Conservation (phyloP, 2,329 filamentous ascomycete species). For the Venturia nashicola region DNA sequence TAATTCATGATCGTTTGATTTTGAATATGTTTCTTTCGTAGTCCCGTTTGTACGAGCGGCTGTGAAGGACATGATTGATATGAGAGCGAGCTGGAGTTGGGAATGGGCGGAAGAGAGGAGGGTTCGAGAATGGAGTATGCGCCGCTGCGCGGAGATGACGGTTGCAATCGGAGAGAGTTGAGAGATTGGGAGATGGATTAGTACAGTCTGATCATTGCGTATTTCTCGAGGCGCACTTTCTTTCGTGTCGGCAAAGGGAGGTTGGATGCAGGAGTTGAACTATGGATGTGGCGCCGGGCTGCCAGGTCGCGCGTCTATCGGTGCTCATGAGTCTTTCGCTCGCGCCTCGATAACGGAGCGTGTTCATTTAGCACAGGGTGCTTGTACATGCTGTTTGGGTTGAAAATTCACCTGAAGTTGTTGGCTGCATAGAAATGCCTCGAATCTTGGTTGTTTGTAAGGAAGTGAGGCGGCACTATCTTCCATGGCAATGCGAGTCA, state of each 20-base stretch:
- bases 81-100: background rate
- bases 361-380: background rate
- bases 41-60: background rate
- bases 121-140: background rate
- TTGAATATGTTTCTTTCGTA: background rate
- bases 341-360: background rate
- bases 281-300: background rate
- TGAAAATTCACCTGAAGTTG: background rate
- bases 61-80: background rate
- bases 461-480: background rate
- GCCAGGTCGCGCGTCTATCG: background rate
- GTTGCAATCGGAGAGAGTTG: background rate
- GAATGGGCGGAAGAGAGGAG: background rate
- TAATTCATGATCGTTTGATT: constrained; percentile 21
- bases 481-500: background rate
- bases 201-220: background rate
- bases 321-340: background rate
- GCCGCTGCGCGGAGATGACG: background rate
- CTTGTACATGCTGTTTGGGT: too few species aligned
- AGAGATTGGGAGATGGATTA: background rate
- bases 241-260: background rate
- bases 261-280: background rate
- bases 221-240: background rate
- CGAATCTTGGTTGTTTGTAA: background rate
- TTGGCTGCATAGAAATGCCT: background rate